Conservation (phyloP, 2,329 filamentous ascomycete species). For the Monosporascus cannonballus region DNA sequence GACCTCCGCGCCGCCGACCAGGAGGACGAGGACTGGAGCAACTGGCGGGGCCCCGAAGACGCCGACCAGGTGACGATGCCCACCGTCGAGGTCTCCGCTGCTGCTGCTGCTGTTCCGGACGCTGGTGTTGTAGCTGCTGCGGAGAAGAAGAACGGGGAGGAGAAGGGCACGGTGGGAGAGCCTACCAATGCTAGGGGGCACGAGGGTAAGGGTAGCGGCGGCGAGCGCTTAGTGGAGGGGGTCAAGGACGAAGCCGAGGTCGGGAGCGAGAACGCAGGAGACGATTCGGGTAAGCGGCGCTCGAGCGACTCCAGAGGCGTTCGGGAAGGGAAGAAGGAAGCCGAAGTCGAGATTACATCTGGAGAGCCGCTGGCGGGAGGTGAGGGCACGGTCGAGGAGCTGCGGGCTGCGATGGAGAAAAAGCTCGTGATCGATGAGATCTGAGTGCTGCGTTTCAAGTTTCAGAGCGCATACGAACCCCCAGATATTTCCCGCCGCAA, state of each 20-base stretch:
- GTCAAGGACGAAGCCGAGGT: neutral
- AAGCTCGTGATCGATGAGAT: too few species aligned
- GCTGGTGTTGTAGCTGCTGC: neutral
- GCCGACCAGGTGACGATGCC: neutral
- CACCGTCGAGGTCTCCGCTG: neutral
- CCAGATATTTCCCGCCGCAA: too few species aligned
- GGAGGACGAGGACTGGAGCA: conserved; percentile 24
- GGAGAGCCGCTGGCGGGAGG: too few species aligned
- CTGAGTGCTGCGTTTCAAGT: too few species aligned
- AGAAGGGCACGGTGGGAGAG: neutral
- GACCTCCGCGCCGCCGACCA: conserved; percentile 10
- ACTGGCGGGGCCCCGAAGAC: conserved; percentile 2
- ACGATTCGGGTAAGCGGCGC: too few species aligned
- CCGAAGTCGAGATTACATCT: too few species aligned
- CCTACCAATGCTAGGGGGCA: neutral
- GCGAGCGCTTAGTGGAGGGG: conserved; percentile 1
- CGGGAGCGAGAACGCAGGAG: too few species aligned
- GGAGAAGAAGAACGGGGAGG: neutral
- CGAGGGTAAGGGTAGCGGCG: neutral
- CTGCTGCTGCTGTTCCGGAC: neutral
- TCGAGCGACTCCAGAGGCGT: too few species aligned
- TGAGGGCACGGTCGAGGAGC: too few species aligned
- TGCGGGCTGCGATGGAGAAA: too few species aligned
- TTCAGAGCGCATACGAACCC: too few species aligned
- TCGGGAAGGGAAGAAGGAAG: too few species aligned